Evolutionary conservation across 2,329 filamentous ascomycete genomes (phyloP), one percentile per base, ranked within the genome.

Genomic region (Graphilbum ipis-grandicollis): DNA sequence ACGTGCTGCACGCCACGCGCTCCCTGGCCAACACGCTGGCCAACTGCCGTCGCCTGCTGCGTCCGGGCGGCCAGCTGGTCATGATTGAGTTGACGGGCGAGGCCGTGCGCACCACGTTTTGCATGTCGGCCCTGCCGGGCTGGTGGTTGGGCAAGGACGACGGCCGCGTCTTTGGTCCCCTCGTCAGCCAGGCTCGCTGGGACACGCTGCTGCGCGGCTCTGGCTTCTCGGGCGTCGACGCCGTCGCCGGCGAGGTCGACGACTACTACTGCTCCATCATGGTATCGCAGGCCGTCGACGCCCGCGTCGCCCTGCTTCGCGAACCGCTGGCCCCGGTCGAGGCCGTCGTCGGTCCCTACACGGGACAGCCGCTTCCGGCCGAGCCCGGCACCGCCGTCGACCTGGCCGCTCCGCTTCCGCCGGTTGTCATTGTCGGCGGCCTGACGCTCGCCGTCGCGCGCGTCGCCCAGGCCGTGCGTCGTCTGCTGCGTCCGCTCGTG

Each of bases 11-110:
- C 34, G 49, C 50, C 0, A 54, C 52, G 2, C 30, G 37, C 34
- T 36, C 36, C 19, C 34, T 54, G 10, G 36, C 47, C 36, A 5
- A 46, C 23, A 44, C 49, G 14, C 14, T 52, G 46, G 14, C 35
- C 9, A 36, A 47, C 13, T 39, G 38, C 2, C 39, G 43, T 6
- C 33, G 26, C 26, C 36, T 58, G 3, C 38, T 58, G 2, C 53
- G 49, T 6, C 51, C 57, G 0, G 54, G 50, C 2, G 59, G 59
- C 0, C 14, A 14, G 8, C 44, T 63, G 8, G 5, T 46, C 6
- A 9, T 46, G 2, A 33, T 41, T 19, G 44, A 46, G 36, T 30
- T 37, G 9, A 43, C 37, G 9, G 35, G 41, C 21, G 19, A 31
- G 17, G 31, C 32, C 8, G 31, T 31, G 19, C 19, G 26, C 17